A percentile compares a stretch with the other conserved stretches of the same genome.
phyloP scores from a whole-genome alignment of 2,329 filamentous ascomycete species.

The Hirsutella minnesotensis region DNA sequence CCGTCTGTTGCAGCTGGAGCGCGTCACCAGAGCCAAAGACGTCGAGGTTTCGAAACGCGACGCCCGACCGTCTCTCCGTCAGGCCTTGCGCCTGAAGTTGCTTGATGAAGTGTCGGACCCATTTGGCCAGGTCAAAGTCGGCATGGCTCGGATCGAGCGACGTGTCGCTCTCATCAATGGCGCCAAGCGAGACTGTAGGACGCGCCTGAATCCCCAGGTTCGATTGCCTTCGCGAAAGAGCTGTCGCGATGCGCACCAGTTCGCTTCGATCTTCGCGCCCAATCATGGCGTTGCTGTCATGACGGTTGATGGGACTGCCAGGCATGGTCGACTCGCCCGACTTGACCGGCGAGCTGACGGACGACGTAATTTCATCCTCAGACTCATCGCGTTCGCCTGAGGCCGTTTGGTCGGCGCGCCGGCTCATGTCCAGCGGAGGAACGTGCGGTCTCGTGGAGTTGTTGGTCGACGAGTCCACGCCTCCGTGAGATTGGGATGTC shows the following conservation, averaged over 20 bases:
- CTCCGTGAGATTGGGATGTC: too few relatives aligned
- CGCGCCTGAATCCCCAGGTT: slow-evolving; percentile 8
- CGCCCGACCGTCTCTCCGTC: slow-evolving; percentile 39
- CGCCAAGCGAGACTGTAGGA: slow-evolving; percentile 8
- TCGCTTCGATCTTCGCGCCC: slow-evolving; percentile 22
- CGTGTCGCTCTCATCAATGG: slow-evolving; percentile 16
- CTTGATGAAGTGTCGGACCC: slow-evolving; percentile 25
- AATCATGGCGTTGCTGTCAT: slow-evolving; percentile 10
- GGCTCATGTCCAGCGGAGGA: too few relatives aligned
- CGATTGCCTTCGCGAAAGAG: slow-evolving; percentile 22
- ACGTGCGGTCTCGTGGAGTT: too few relatives aligned
- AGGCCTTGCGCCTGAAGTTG: slow-evolving; percentile 43
- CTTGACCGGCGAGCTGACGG: not conserved
- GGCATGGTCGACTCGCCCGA: not conserved
- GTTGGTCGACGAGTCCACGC: too few relatives aligned
- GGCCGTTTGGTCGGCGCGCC: not conserved
- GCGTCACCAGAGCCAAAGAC: slow-evolving; percentile 56
- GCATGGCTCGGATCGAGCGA: slow-evolving; percentile 24
- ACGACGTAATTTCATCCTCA: not conserved
- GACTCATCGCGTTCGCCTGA: not conserved
- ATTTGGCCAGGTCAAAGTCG: slow-evolving; percentile 29
- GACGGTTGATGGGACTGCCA: not conserved
- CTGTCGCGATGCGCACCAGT: slow-evolving; percentile 26
- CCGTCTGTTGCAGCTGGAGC: slow-evolving; percentile 56
- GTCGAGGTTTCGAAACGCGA: slow-evolving; percentile 53